Evolutionary conservation across 148 eudicot genomes (phyloP).

Genomic region (Polygonum aviculare): DNA sequence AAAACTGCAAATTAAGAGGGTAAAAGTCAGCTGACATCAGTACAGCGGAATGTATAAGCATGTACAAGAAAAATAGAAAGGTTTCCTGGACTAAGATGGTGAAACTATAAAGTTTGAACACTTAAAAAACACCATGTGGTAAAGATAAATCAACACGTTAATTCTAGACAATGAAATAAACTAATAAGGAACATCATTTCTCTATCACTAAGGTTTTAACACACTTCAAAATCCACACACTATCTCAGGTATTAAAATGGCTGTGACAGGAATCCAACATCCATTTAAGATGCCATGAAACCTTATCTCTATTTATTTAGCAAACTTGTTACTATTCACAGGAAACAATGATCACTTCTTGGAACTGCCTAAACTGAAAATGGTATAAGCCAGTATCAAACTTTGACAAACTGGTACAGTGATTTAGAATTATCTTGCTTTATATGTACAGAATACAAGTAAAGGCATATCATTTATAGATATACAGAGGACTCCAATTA

Average conservation of each 20-base stretch:
- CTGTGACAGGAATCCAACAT: neutral
- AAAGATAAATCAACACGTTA: neutral
- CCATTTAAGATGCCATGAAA: neutral
- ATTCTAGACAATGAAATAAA: neutral
- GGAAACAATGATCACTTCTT: neutral
- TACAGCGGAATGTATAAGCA: neutral
- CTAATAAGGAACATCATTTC: neutral
- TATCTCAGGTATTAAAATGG: neutral
- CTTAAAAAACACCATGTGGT: neutral
- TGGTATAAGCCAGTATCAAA: neutral
- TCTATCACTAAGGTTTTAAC: neutral
- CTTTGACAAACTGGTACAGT: neutral
- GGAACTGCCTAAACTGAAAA: neutral
- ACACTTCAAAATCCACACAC: neutral
- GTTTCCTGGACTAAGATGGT: neutral
- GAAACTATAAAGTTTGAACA: neutral
- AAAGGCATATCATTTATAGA: neutral
- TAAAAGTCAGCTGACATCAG: neutral
- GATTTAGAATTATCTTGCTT: neutral
- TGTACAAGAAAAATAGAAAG: neutral
- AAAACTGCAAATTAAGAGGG: conserved; percentile 41
- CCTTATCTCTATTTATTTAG: neutral
- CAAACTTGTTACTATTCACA: neutral
- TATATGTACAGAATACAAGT: neutral
- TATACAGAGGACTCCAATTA: neutral